Evolutionary conservation across 352 stramenopile genomes (phyloP).

Genomic region (Aphanomyces invadans): DNA sequence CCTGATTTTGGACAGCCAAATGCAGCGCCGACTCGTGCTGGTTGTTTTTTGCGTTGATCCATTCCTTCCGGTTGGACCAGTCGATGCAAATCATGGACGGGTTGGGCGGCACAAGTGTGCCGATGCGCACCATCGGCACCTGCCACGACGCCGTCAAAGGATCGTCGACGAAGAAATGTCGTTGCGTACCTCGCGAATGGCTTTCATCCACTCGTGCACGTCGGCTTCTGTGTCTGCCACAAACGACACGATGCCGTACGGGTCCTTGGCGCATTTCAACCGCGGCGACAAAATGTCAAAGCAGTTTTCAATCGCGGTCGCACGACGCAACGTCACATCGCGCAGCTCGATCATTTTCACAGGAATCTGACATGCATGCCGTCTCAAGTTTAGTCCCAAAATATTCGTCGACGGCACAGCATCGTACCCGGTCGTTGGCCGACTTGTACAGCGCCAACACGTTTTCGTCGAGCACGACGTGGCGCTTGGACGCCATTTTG

Average conservation of each 20-base stretch:
- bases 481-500: conserved; percentile 77
- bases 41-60: conserved; percentile 86
- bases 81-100: conserved; percentile 89
- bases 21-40: conserved; percentile 71
- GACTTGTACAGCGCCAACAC: conserved; percentile 83
- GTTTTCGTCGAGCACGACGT: conserved; percentile 80
- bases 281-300: conserved; percentile 80
- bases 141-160: neutral
- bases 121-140: conserved; percentile 55
- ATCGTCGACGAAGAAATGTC: too few relatives aligned
- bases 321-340: conserved; percentile 70
- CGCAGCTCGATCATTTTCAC: conserved; percentile 79
- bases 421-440: conserved; percentile 44
- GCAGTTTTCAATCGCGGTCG: conserved; percentile 76
- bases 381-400: too few relatives aligned
- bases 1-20: conserved; percentile 76
- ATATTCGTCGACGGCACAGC: too few relatives aligned
- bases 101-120: conserved; percentile 56
- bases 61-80: conserved; percentile 60
- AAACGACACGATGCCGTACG: conserved; percentile 75
- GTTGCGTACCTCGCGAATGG: conserved; percentile 65
- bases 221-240: conserved; percentile 74
- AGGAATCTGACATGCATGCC: too few relatives aligned
- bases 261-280: conserved; percentile 78
- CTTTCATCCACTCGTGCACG: conserved; percentile 82